Percentiles rank a stretch among this genome's conserved stretches.
phyloP scores from a whole-genome alignment of 2,329 filamentous ascomycete species.

The Colletotrichum theobromicola region DNA sequence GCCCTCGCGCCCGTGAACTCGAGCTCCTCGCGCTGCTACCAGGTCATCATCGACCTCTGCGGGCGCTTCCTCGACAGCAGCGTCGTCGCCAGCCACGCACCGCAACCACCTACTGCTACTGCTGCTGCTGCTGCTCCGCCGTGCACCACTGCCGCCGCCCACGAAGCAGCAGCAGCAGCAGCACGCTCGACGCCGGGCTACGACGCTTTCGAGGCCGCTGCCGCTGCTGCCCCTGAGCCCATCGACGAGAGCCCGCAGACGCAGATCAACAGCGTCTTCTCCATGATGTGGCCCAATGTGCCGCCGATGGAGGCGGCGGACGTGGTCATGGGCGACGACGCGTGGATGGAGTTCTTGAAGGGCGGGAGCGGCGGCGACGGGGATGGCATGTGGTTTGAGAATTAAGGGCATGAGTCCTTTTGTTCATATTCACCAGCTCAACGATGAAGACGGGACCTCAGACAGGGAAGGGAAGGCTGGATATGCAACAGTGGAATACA shows the following conservation, averaged over 20 bases:
- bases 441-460: no score
- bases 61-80: constrained; percentile 36
- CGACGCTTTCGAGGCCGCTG: background rate
- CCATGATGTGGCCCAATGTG: constrained; percentile 52
- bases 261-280: constrained; percentile 45
- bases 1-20: constrained; percentile 42
- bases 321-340: constrained; percentile 41
- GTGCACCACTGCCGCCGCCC: background rate
- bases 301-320: constrained; percentile 40
- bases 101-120: no score
- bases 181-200: background rate
- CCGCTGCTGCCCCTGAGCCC: constrained; percentile 25
- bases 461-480: no score
- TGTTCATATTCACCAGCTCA: background rate
- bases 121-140: background rate
- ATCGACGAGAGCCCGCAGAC: constrained; percentile 45
- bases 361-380: constrained; percentile 19
- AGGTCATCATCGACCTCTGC: constrained; percentile 45
- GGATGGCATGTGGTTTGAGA: background rate
- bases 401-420: background rate
- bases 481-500: no score
- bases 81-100: background rate
- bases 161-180: background rate
- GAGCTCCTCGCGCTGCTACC: constrained; percentile 45
- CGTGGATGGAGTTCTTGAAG: constrained; percentile 40